phyloP scores from a whole-genome alignment of 495 filamentous ascomycete species.

The Gamarada debralockiae region DNA sequence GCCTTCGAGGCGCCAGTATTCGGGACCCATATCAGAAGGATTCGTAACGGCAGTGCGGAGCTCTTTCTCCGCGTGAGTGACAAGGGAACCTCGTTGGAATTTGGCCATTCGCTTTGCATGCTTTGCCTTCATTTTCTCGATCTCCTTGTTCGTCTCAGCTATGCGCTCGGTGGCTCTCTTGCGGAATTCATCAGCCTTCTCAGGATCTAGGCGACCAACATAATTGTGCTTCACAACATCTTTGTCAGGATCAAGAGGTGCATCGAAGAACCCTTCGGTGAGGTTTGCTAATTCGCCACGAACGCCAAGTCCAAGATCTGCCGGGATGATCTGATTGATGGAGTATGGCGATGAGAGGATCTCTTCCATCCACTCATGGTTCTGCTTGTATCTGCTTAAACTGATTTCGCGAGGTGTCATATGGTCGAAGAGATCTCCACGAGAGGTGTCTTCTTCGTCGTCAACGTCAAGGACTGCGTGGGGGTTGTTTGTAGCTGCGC shows the following conservation, averaged over 20 bases:
- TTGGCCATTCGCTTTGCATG: constrained; percentile 73
- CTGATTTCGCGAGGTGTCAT: constrained; percentile 86
- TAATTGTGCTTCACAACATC: constrained; percentile 29
- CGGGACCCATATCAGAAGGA: constrained; percentile 46
- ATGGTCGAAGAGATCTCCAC: constrained; percentile 84
- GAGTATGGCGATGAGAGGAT: constrained; percentile 85
- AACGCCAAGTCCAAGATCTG: constrained; percentile 81
- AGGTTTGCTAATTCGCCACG: constrained; percentile 79
- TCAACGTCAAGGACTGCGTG: constrained; percentile 43
- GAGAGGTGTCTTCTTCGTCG: constrained; percentile 82
- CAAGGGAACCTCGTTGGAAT: constrained; percentile 59
- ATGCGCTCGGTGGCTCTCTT: constrained; percentile 65
- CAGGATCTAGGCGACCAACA: constrained; percentile 58
- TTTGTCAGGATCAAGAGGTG: constrained; percentile 39
- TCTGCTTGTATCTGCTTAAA: constrained; percentile 78
- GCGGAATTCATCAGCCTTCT: constrained; percentile 71
- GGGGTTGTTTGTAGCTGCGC: constrained; percentile 22
- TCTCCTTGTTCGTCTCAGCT: constrained; percentile 65
- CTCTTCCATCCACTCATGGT: constrained; percentile 99
- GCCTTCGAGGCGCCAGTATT: constrained; percentile 63
- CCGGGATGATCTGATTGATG: constrained; percentile 76
- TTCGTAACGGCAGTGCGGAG: constrained; percentile 52
- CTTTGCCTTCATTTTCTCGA: constrained; percentile 73
- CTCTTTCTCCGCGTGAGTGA: constrained; percentile 63
- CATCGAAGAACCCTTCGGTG: constrained; percentile 75